Evolutionary conservation across 331 rosid genomes (phyloP).

Genomic region (Quercus phellos): DNA sequence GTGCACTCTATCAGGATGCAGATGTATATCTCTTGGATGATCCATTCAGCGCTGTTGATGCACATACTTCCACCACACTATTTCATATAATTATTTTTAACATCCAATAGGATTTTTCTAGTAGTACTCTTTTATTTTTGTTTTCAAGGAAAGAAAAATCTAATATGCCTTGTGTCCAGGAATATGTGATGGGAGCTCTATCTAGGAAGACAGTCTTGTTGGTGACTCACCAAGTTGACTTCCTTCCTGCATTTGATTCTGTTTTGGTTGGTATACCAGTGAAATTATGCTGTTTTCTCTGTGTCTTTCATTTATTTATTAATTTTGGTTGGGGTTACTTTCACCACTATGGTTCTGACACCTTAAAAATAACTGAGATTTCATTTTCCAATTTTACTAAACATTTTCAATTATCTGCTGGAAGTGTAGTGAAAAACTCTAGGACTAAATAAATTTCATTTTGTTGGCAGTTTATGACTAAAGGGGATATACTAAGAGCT

Average conservation of each 20-base stretch:
- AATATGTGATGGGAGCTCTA: background rate
- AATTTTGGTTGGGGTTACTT: no score
- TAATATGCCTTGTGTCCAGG: background rate
- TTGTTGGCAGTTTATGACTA: background rate
- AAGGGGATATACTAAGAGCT: background rate
- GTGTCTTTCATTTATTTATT: no score
- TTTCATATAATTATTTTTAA: background rate
- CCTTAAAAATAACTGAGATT: no score
- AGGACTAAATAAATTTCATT: background rate
- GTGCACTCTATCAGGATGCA: background rate
- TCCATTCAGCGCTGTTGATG: background rate
- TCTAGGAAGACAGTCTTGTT: background rate
- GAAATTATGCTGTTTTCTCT: background rate
- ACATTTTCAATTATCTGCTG: background rate
- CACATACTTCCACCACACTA: background rate
- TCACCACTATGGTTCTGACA: background rate
- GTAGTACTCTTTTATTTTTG: background rate
- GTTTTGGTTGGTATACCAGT: background rate
- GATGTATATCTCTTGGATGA: background rate
- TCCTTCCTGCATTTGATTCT: background rate
- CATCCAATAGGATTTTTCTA: background rate
- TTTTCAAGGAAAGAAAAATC: background rate
- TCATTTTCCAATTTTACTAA: background rate
- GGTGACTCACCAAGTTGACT: constrained; percentile 1
- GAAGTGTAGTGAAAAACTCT: no score